Base-by-base conservation (phyloP, 2,329 filamentous ascomycete species). In the Corniculantispora saksenae region DNA sequence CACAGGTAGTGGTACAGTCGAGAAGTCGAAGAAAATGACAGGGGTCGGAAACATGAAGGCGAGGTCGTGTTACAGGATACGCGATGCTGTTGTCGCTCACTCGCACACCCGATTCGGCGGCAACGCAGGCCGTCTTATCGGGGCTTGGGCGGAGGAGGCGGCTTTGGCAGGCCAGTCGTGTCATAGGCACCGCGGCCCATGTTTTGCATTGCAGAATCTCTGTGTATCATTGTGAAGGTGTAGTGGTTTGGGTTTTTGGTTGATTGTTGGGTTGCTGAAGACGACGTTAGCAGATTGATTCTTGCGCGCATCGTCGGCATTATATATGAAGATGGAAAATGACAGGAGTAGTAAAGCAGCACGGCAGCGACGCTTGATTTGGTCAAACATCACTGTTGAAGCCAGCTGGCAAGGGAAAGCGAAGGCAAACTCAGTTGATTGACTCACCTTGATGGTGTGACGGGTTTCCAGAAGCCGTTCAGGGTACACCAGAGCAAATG, bases 161-260 rank as follows among this genome's bases (percentile, higher is more conserved):
- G 82, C 75, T 84, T 83, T 65, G 78, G 75, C 27, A 83, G 75
- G 55, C 81, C 81, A 27, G 82, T 84, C 68, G 81, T 83, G 69
- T 84, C 82, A 71, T 84, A 84, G 68, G 81, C 82, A 66, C 82
- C 82, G 65, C 82, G 78, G 67, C 80, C 82, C 80, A 83, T 83
- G 73, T 83, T 81, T 75, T 69, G 73, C 58, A 73, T 72, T 66
- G 74, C 73, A 60, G 73, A 73, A 65, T 72, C 72, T 65, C 71
- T 68, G 67, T 75, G 70, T 67, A 78, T 68, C 79, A 81, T 81
- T 67, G 68, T 78, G 72, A 67, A 35, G 67, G 66, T 66, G 67
- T 63, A 6, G 25, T 54, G n/a, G 38, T 43, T 54, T 12, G 65
- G 27, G 38, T 32, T 27, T 13, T 40, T 40, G 23, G 10, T 51